Percentiles rank a stretch among this genome's conserved stretches.
Conservation (phyloP, 2,329 filamentous ascomycete species). For the Tolypocladium paradoxum region DNA sequence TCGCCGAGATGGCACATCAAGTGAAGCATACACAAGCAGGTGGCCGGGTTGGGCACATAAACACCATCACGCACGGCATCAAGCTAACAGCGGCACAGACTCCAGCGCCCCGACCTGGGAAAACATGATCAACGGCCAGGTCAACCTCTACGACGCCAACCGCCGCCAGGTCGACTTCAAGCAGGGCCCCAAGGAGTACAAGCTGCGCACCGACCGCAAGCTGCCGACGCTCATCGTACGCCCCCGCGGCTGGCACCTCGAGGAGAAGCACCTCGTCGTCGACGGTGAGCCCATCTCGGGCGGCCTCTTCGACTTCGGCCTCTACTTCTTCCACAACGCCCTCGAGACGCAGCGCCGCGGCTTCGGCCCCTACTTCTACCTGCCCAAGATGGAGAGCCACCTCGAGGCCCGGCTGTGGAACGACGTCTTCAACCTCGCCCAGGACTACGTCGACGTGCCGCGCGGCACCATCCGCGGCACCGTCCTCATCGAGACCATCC, state of each 20-base stretch:
- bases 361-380: constrained; percentile 91
- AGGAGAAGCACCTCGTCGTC: constrained; percentile 95
- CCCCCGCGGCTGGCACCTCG: constrained; percentile 93
- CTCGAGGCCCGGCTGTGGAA: constrained; percentile 97
- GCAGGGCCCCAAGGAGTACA: constrained; percentile 91
- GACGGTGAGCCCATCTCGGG: constrained; percentile 92
- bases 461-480: constrained; percentile 91
- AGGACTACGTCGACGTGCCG: constrained; percentile 84
- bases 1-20: too few relatives aligned
- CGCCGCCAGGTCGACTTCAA: constrained; percentile 94
- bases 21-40: too few relatives aligned
- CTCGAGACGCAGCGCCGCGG: constrained; percentile 76
- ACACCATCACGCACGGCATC: constrained; percentile 3
- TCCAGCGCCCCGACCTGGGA: constrained; percentile 96
- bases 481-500: constrained; percentile 94
- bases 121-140: constrained; percentile 97
- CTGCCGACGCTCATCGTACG: constrained; percentile 87
- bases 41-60: too few relatives aligned
- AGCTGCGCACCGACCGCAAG: constrained; percentile 80
- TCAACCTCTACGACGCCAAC: constrained; percentile 95
- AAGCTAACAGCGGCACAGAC: constrained; percentile 40
- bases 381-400: constrained; percentile 97
- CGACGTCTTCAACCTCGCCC: constrained; percentile 89
- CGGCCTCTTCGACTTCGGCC: constrained; percentile 88
- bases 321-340: constrained; percentile 99